Evolutionary conservation across 257 asterid species (phyloP), one percentile per base, ranked within the genome.

Genomic region (Schizonepeta tenuifolia): DNA sequence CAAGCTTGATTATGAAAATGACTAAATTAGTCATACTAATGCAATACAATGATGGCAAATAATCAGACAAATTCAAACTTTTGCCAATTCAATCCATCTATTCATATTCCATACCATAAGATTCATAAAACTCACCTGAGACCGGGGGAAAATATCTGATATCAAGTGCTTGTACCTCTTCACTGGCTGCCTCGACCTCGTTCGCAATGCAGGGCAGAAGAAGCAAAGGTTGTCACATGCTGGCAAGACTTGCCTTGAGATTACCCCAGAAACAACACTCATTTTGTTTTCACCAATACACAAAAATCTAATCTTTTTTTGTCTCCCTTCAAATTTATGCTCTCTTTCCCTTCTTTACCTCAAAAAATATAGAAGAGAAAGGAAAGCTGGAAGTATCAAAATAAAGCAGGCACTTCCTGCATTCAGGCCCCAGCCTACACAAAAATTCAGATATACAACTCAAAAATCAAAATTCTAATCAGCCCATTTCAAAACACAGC

Each of bases 111-210:
- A 63, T 14, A 71, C 36, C 71, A 66, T 24, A 15, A 43, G 62
- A 62, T 69, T 44, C 65, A 54, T 9, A 63, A 70, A 67, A 83
- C 95, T 72, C 66, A 95, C 99, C 97, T 81, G 97, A 59, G 85
- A 73, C 14, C 87, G 86, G 22, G 99, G 96, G 64, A 95, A 92
- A 65, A 92, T 92, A 69, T 95, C 99, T 0, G 99, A 72, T 51
- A 95, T 90, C 90, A 95, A 78, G 86, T 95, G 90, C 96, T 95
- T 95, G 85, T 95, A 95, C 82, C 99, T 86, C 90, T 92, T 95
- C 62, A 95, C 99, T 8, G 99, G 99, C 84, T 95, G 99, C 83
- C 98, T 83, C 21, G 99, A 95, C 91, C 99, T 87, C 2, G 98
- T 86, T 21, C 99, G 79, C 84, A 95, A 65, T 20, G 89, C 90